phyloP scores from a whole-genome alignment of 202 grass and related monocot genomes.

The Panicum hallii region DNA sequence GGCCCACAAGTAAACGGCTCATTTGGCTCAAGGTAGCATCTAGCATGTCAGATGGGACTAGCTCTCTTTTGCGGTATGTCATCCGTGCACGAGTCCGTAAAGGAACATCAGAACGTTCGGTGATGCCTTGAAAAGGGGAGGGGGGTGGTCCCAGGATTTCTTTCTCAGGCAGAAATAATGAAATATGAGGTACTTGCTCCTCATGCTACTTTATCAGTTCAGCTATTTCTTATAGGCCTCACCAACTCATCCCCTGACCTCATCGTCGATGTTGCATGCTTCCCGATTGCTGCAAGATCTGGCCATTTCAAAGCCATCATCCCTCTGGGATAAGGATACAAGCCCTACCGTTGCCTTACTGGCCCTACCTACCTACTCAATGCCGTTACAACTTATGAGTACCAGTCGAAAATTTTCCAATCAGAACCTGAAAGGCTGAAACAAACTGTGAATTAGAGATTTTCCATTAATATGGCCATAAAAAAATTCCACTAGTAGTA shows the following conservation, averaged over 20 bases:
- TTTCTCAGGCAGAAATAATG: conserved; percentile 70
- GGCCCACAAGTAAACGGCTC: neutral
- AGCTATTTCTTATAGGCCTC: conserved; percentile 62
- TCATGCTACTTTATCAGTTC: conserved; percentile 70
- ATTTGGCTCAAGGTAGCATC: neutral
- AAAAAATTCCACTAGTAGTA: neutral
- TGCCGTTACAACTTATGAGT: conserved; percentile 74
- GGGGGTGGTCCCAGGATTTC: conserved; percentile 68
- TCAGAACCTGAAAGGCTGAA: conserved; percentile 61
- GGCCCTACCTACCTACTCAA: conserved; percentile 53
- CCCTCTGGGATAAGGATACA: conserved; percentile 65
- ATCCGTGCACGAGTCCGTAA: neutral
- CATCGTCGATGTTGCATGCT: conserved; percentile 61
- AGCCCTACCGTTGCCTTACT: neutral
- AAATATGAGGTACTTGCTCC: conserved; percentile 62
- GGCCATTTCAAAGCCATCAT: conserved; percentile 72
- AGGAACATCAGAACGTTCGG: neutral
- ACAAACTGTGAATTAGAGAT: neutral
- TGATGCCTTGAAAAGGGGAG: too few species aligned
- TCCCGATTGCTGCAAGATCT: conserved; percentile 76
- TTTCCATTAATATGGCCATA: neutral
- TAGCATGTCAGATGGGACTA: neutral
- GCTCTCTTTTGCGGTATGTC: neutral
- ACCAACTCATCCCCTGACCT: conserved; percentile 76
- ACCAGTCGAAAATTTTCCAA: conserved; percentile 71